Evolutionary conservation across 768 basidiomycete species (phyloP).

Genomic region (Boletus subcaerulescens): DNA sequence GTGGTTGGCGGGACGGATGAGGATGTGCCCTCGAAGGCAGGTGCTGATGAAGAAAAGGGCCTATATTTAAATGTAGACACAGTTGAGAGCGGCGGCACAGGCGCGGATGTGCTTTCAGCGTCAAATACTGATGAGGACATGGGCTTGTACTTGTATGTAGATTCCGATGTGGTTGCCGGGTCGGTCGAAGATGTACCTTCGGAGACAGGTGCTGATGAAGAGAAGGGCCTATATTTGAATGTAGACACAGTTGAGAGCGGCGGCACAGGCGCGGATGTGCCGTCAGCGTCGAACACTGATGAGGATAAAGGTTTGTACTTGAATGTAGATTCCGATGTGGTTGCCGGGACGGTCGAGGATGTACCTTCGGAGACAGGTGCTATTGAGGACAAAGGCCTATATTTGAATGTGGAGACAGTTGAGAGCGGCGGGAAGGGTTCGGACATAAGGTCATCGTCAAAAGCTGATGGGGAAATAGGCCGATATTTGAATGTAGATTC

Average conservation of each 20-base stretch:
- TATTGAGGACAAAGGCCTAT: too few relatives aligned
- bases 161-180: not conserved
- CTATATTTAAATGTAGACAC: too few relatives aligned
- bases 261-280: not conserved
- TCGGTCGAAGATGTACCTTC: too few relatives aligned
- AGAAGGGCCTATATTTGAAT: too few relatives aligned
- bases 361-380: not conserved
- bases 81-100: not conserved
- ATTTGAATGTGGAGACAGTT: not conserved
- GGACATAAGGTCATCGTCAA: too few relatives aligned
- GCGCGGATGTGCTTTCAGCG: too few relatives aligned
- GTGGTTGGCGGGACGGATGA: not conserved
- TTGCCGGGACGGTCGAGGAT: too few relatives aligned
- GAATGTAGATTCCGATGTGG: not conserved
- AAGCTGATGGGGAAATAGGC: too few relatives aligned
- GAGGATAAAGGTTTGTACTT: not conserved
- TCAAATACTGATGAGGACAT: not conserved
- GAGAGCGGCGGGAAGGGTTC: not conserved
- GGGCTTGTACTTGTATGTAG: not conserved
- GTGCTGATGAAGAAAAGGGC: too few relatives aligned
- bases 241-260: not conserved
- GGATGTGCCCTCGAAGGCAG: too few relatives aligned
- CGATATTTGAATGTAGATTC: not conserved
- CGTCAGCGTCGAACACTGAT: not conserved
- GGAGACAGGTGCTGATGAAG: too few relatives aligned